Percentiles rank a stretch among this genome's conserved stretches.
These are phyloP conservation scores for Citrullus amarus DNA, from an alignment of 306 rosid genomes.

Conservation along the genomic window DNA sequence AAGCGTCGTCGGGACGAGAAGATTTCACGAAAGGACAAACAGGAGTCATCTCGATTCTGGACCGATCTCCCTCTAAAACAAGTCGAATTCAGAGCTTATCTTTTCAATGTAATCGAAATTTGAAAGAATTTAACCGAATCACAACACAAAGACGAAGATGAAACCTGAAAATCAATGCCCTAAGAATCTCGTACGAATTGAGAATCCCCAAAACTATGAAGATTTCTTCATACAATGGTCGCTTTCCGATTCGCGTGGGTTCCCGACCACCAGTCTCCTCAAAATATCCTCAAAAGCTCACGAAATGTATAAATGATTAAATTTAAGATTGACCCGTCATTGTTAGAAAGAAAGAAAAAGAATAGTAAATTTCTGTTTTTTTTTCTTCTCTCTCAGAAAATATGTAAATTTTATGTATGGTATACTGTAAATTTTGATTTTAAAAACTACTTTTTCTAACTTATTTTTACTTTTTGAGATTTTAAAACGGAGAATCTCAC, in stretches of 20 bases:
- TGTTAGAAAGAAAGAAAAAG: too few relatives aligned
- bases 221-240: not conserved
- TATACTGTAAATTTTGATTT: too few relatives aligned
- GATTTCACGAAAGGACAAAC: constrained; percentile 93
- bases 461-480: too few relatives aligned
- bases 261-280: not conserved
- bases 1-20: constrained; percentile 55
- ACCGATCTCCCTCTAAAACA: not conserved
- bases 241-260: not conserved
- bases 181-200: not conserved
- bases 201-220: not conserved
- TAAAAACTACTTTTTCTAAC: too few relatives aligned
- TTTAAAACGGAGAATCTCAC: too few relatives aligned
- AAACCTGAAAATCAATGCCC: constrained; percentile 5
- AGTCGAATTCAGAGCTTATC: not conserved
- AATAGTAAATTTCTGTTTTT: too few relatives aligned
- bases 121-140: not conserved
- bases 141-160: not conserved
- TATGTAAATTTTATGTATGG: too few relatives aligned
- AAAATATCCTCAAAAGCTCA: not conserved
- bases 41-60: constrained; percentile 47
- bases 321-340: not conserved
- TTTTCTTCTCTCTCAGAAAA: too few relatives aligned
- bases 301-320: not conserved
- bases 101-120: not conserved